Evolutionary conservation across 306 rosid genomes (phyloP).

Genomic region (Oxytropis ochrocephala): DNA sequence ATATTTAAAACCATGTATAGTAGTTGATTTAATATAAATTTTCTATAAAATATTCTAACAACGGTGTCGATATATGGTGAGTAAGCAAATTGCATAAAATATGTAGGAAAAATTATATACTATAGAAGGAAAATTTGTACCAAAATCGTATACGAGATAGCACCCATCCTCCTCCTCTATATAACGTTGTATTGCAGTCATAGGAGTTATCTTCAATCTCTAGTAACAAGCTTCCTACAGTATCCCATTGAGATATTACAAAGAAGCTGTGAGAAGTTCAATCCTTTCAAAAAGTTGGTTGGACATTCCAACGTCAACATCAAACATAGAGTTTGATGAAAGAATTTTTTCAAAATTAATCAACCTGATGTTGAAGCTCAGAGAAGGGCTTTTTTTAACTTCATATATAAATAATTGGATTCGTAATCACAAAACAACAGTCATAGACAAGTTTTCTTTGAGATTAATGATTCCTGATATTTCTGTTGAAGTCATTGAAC

Average conservation of each 20-base stretch:
- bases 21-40: too few relatives aligned
- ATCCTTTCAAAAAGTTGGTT: neutral
- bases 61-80: neutral
- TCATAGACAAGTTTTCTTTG: neutral
- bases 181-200: neutral
- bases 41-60: too few relatives aligned
- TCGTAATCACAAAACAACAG: neutral
- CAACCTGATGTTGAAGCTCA: neutral
- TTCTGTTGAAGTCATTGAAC: neutral
- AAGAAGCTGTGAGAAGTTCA: slow-evolving; percentile 12
- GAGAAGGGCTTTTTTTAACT: neutral
- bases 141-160: too few relatives aligned
- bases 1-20: too few relatives aligned
- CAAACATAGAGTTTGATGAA: slow-evolving; percentile 18
- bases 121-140: too few relatives aligned
- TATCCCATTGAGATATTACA: neutral
- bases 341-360: neutral
- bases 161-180: too few relatives aligned
- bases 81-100: too few relatives aligned
- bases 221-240: neutral
- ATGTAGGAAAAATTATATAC: too few relatives aligned
- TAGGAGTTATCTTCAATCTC: too few relatives aligned
- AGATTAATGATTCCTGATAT: neutral
- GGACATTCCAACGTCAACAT: neutral
- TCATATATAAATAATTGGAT: neutral